These are phyloP conservation scores for Starmerella powellii DNA, from an alignment of 805 yeast genomes.

Conservation along the genomic window DNA sequence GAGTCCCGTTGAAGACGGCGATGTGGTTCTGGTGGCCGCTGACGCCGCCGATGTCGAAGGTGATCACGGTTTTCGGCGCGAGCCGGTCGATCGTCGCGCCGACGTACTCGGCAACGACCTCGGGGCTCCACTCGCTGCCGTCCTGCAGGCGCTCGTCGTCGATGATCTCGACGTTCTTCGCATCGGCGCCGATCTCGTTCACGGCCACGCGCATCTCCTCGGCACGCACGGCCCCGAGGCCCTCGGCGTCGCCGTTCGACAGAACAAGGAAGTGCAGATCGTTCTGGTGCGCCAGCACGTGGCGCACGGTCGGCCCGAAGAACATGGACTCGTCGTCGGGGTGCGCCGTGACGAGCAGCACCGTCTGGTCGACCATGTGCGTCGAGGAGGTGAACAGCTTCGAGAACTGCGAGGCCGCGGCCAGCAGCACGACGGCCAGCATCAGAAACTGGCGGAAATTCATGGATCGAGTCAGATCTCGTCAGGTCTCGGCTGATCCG, in stretches of 20 bases:
- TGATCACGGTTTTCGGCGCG: conserved; percentile 38
- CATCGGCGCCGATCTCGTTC: conserved; percentile 39
- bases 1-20: conserved; percentile 22
- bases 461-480: too few species aligned
- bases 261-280: conserved; percentile 51
- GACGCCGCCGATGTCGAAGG: conserved; percentile 75
- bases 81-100: conserved; percentile 23
- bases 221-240: conserved; percentile 52
- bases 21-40: conserved; percentile 82
- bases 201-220: conserved; percentile 50
- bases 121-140: conserved; percentile 47
- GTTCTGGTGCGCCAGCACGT: conserved; percentile 40
- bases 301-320: conserved; percentile 67
- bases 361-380: conserved; percentile 20
- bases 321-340: conserved; percentile 99
- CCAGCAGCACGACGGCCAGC: too few species aligned
- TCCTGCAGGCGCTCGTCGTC: conserved; percentile 46
- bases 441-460: too few species aligned
- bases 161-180: conserved; percentile 35
- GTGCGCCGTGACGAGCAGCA: conserved; percentile 62
- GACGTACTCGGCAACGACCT: conserved; percentile 33
- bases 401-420: conserved; percentile 5
- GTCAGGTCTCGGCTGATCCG: too few species aligned
- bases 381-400: conserved; percentile 17
- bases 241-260: conserved; percentile 66